These are phyloP conservation scores for Fistulifera pelliculosa DNA, from an alignment of 108 stramenopile genomes.

Conservation along the genomic window DNA sequence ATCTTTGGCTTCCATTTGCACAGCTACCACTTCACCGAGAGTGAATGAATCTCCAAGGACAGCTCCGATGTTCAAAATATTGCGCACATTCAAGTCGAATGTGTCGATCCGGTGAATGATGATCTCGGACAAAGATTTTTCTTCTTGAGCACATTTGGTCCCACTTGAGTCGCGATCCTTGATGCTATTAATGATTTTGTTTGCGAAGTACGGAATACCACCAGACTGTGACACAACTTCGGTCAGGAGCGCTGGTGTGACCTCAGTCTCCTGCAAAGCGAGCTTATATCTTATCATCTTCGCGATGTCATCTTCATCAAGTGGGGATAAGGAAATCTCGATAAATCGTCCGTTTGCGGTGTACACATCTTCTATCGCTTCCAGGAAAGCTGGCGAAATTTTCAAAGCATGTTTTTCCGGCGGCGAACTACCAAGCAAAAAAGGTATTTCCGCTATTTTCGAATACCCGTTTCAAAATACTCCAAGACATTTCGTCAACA, in stretches of 20 bases:
- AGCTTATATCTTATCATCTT: conserved; percentile 37
- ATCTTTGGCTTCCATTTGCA: conserved; percentile 29
- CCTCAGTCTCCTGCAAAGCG: conserved; percentile 22
- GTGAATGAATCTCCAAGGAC: conserved; percentile 51
- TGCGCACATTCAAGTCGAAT: conserved; percentile 39
- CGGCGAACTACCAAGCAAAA: conserved; percentile 24
- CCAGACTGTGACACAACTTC: conserved; percentile 44
- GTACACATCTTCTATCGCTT: too few relatives aligned
- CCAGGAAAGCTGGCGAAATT: too few relatives aligned
- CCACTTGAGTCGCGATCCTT: conserved; percentile 2
- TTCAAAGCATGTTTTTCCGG: too few relatives aligned
- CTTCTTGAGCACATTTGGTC: background rate
- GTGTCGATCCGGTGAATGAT: conserved; percentile 50
- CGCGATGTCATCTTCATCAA: conserved; percentile 34
- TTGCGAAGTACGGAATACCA: conserved; percentile 59
- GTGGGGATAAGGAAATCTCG: conserved; percentile 35
- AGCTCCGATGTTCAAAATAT: conserved; percentile 42
- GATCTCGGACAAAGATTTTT: conserved; percentile 28
- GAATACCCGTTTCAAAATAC: conserved; percentile 38
- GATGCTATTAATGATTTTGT: conserved; percentile 34
- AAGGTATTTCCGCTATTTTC: conserved; percentile 40
- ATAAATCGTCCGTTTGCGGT: conserved; percentile 18
- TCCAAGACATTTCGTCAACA: conserved; percentile 66
- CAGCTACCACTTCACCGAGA: conserved; percentile 29
- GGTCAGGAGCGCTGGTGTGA: conserved; percentile 26